Evolutionary conservation across 2,329 filamentous ascomycete genomes (phyloP).

Genomic region (Arachnopeziza araneosa): DNA sequence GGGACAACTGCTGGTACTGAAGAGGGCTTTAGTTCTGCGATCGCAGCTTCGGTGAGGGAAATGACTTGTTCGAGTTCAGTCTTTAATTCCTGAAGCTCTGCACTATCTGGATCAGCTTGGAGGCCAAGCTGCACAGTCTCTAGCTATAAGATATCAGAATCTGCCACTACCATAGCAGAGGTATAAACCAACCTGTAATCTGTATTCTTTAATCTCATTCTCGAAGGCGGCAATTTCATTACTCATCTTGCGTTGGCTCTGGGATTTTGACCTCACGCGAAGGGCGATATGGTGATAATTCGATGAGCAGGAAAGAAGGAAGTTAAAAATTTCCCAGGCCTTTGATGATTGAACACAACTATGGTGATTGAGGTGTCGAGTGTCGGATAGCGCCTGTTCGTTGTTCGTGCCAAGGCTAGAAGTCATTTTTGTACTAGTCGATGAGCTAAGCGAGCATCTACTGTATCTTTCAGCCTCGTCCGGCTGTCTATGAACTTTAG

Average conservation of each 20-base stretch:
- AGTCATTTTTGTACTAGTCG: too few relatives aligned
- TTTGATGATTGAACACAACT: neutral
- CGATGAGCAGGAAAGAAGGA: neutral
- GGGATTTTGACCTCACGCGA: neutral
- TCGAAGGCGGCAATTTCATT: slow-evolving; percentile 31
- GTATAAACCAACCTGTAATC: slow-evolving; percentile 43
- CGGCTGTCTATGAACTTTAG: neutral
- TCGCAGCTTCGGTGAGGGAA: slow-evolving; percentile 68
- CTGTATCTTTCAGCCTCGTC: neutral
- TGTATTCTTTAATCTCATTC: slow-evolving; percentile 52
- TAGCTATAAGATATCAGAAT: slow-evolving; percentile 46
- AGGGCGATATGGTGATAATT: neutral
- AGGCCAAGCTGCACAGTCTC: slow-evolving; percentile 72
- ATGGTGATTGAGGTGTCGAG: neutral
- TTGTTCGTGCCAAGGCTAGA: neutral
- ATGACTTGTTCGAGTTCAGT: slow-evolving; percentile 79
- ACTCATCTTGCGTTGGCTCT: slow-evolving; percentile 17
- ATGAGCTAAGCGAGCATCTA: neutral
- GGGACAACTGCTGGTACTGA: slow-evolving; percentile 34
- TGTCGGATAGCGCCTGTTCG: neutral
- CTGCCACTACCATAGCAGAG: neutral
- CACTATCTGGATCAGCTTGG: slow-evolving; percentile 73
- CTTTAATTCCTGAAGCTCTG: slow-evolving; percentile 70
- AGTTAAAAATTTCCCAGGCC: neutral
- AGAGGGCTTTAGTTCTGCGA: slow-evolving; percentile 70